phyloP scores from a whole-genome alignment of 1,284 basidiomycete genomes.

The Ustilago cynodontis region DNA sequence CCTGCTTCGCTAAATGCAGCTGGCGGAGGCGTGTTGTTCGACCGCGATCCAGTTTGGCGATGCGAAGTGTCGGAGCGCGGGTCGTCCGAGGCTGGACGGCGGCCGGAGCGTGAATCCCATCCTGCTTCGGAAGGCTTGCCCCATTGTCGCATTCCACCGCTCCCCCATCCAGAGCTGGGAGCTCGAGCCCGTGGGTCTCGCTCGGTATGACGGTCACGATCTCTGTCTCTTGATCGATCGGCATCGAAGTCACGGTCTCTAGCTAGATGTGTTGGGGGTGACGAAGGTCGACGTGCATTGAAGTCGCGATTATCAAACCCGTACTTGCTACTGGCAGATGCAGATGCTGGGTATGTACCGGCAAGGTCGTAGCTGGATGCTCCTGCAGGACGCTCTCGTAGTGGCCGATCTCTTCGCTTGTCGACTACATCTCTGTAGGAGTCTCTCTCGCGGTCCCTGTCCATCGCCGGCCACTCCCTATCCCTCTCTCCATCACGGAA shows the following conservation, averaged over 20 bases:
- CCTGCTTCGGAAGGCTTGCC: constrained; percentile 39
- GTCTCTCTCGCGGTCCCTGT: constrained; percentile 43
- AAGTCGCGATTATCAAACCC: constrained; percentile 39
- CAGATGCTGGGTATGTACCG: constrained; percentile 16
- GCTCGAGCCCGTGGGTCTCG: constrained; percentile 29
- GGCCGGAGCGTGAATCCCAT: constrained; percentile 27
- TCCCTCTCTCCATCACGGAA: constrained; percentile 48
- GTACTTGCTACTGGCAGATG: constrained; percentile 30
- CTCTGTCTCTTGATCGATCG: constrained; percentile 45
- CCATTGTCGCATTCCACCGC: constrained; percentile 37
- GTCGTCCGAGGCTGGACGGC: constrained; percentile 32
- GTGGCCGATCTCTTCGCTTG: constrained; percentile 32
- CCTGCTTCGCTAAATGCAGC: constrained; percentile 26
- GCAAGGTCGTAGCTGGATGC: constrained; percentile 18
- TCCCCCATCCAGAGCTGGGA: constrained; percentile 26
- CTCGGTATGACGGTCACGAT: constrained; percentile 34
- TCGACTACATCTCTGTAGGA: constrained; percentile 27
- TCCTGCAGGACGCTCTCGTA: constrained; percentile 13
- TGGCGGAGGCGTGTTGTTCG: constrained; percentile 35
- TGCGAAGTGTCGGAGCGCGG: constrained; percentile 38
- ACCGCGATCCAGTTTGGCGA: constrained; percentile 22
- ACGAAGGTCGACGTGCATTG: constrained; percentile 25
- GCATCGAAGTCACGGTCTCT: constrained; percentile 37
- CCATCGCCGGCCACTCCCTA: constrained; percentile 33
- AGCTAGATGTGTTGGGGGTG: constrained; percentile 18